A percentile compares a stretch with the other conserved stretches of the same genome.
These are phyloP conservation scores for Penicillium sp. DNA, from an alignment of 2,329 filamentous ascomycete genomes.

Conservation along the genomic window DNA sequence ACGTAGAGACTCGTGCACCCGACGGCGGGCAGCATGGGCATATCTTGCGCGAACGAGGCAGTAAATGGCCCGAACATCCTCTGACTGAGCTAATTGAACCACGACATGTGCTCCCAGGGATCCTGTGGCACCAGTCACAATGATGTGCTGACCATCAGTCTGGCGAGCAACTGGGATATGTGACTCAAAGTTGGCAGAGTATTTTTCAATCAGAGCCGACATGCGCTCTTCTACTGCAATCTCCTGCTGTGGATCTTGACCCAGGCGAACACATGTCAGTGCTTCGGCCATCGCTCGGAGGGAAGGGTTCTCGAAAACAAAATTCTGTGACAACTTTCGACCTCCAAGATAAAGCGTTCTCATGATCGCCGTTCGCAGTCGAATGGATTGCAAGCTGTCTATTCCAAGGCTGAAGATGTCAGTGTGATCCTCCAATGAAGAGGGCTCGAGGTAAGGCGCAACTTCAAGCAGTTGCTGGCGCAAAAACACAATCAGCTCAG, in stretches of 20 bases:
- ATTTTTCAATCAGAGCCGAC: slow-evolving; percentile 50
- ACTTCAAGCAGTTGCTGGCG: slow-evolving; percentile 37
- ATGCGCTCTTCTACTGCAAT: slow-evolving; percentile 41
- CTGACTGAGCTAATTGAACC: slow-evolving; percentile 40
- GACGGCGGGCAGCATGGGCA: slow-evolving; percentile 42
- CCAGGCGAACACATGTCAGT: slow-evolving; percentile 14
- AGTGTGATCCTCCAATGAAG: slow-evolving; percentile 10
- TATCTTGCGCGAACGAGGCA: slow-evolving; percentile 58
- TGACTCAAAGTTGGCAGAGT: slow-evolving; percentile 33
- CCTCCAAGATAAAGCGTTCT: slow-evolving; percentile 15
- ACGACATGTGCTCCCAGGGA: slow-evolving; percentile 64
- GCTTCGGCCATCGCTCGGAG: slow-evolving; percentile 20
- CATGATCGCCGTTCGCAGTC: slow-evolving; percentile 17
- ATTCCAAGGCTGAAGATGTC: slow-evolving; percentile 26
- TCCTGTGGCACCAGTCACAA: slow-evolving; percentile 65
- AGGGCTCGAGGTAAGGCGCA: slow-evolving; percentile 25
- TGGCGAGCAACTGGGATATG: slow-evolving; percentile 25
- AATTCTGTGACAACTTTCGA: slow-evolving; percentile 19
- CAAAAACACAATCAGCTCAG: slow-evolving; percentile 16
- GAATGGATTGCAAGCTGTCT: slow-evolving; percentile 26
- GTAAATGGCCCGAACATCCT: slow-evolving; percentile 50
- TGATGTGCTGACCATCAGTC: slow-evolving; percentile 26
- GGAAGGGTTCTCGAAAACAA: slow-evolving; percentile 25
- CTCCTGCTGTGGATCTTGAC: slow-evolving; percentile 5
- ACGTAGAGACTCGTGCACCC: slow-evolving; percentile 49